A percentile compares a stretch with the other conserved stretches of the same genome.
Evolutionary conservation across 140 eudicot genomes (phyloP).

Genomic region (Senecio squalidus): DNA sequence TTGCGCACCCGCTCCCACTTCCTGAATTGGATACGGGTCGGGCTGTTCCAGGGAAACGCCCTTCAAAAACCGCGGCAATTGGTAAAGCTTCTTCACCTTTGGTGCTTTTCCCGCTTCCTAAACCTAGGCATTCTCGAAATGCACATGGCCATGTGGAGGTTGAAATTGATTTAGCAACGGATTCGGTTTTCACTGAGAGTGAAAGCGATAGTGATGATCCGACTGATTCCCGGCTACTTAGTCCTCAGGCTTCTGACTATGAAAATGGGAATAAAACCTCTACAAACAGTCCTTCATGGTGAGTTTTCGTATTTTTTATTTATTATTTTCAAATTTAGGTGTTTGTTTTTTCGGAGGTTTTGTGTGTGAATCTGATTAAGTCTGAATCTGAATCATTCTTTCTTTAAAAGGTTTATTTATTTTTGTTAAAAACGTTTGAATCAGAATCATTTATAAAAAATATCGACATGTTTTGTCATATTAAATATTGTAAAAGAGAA

Average conservation of each 20-base stretch:
- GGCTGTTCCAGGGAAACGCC: slow-evolving; percentile 47
- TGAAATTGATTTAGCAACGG: slow-evolving; percentile 56
- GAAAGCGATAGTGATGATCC: slow-evolving; percentile 61
- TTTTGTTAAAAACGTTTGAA: no score
- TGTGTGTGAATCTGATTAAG: no score
- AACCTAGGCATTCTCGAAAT: slow-evolving; percentile 34
- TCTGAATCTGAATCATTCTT: no score
- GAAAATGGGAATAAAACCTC: slow-evolving; percentile 46
- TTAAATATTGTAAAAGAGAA: no score
- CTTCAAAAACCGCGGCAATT: slow-evolving; percentile 35
- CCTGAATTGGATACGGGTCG: slow-evolving; percentile 34
- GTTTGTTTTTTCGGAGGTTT: neutral
- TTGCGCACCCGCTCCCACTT: slow-evolving; percentile 72
- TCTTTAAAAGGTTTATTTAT: no score
- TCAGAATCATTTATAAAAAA: no score
- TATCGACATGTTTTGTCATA: no score
- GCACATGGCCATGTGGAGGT: slow-evolving; percentile 40
- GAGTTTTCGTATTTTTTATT: slow-evolving; percentile 9
- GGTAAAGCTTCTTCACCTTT: slow-evolving; percentile 39
- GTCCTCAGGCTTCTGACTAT: slow-evolving; percentile 73
- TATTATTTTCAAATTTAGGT: neutral
- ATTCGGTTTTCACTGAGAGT: slow-evolving; percentile 42
- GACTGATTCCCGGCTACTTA: slow-evolving; percentile 51
- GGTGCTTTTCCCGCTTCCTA: slow-evolving; percentile 48
- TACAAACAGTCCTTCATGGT: slow-evolving; percentile 71